These are phyloP conservation scores for Myrica gale DNA, from an alignment of 306 rosid genomes.

Conservation along the genomic window DNA sequence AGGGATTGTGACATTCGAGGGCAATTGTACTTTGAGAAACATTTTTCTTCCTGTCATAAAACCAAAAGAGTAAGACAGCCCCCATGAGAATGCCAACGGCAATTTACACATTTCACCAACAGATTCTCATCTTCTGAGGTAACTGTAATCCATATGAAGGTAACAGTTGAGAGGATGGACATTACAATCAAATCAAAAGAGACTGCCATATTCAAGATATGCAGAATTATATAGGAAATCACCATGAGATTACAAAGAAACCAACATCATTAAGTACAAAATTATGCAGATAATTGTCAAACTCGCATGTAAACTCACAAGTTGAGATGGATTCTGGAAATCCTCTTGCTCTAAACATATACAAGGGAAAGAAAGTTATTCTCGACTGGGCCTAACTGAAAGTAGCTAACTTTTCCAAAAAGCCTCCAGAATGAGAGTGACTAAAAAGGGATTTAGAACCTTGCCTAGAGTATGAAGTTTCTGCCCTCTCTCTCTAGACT, in stretches of 20 bases:
- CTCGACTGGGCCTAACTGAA: too few relatives aligned
- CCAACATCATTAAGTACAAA: background rate
- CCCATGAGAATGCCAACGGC: slow-evolving; percentile 6
- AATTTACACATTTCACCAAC: background rate
- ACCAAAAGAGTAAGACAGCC: slow-evolving; percentile 23
- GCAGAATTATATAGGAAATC: background rate
- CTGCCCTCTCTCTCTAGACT: too few relatives aligned
- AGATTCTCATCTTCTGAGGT: background rate
- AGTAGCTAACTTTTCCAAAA: background rate
- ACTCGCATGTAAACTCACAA: background rate
- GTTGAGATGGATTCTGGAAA: background rate
- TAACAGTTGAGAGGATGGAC: background rate
- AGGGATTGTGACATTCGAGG: slow-evolving; percentile 74
- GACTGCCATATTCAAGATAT: background rate
- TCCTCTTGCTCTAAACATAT: too few relatives aligned
- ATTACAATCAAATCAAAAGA: background rate
- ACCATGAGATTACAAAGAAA: background rate
- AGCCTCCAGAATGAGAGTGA: too few relatives aligned
- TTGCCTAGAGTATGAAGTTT: too few relatives aligned
- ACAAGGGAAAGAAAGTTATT: too few relatives aligned
- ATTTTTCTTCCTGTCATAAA: slow-evolving; percentile 37
- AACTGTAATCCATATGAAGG: background rate
- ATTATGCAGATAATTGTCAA: background rate
- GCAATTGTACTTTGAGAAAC: slow-evolving; percentile 71
- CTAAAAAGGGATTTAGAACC: too few relatives aligned